Conservation (phyloP, 164 flowering plant species). For the Tetrastigma voinierianum region DNA sequence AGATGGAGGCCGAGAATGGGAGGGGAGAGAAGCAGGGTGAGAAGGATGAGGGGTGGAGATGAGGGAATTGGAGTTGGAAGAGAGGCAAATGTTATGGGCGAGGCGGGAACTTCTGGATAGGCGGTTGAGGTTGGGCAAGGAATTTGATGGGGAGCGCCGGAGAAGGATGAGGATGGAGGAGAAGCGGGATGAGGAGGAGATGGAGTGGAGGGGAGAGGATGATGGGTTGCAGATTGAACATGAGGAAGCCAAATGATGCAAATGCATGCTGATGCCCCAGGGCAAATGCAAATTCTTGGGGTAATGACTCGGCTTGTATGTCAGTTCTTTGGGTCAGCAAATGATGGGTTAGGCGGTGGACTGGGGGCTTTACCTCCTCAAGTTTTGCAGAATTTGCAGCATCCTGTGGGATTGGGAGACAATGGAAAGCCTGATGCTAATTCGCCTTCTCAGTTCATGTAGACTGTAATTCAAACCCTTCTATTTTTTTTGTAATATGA, state of each 20-base stretch:
- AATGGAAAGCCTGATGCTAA: constrained; percentile 57
- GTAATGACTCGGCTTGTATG: constrained; percentile 60
- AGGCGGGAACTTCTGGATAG: constrained; percentile 48
- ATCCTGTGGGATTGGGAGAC: constrained; percentile 57
- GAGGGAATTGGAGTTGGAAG: constrained; percentile 49
- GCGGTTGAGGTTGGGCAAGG: constrained; percentile 45
- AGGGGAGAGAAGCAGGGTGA: constrained; percentile 30
- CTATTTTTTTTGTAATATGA: neutral
- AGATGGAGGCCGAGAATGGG: constrained; percentile 23
- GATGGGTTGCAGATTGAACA: constrained; percentile 80
- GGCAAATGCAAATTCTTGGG: constrained; percentile 82
- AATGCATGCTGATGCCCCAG: constrained; percentile 75
- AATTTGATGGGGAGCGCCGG: constrained; percentile 52
- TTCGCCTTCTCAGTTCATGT: constrained; percentile 72
- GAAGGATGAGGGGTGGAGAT: constrained; percentile 42
- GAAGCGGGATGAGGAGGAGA: constrained; percentile 82
- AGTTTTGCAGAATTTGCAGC: constrained; percentile 68
- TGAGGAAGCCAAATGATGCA: constrained; percentile 88
- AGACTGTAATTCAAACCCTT: constrained; percentile 13
- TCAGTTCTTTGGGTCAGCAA: constrained; percentile 64
- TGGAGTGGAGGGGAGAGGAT: constrained; percentile 87
- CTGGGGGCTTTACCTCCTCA: too few species aligned
- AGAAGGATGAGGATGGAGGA: constrained; percentile 68
- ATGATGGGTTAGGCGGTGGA: constrained; percentile 64
- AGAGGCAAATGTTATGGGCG: constrained; percentile 44